These are phyloP conservation scores for Aspergillus nidulans DNA, from an alignment of 495 filamentous ascomycete species.

Conservation along the genomic window DNA sequence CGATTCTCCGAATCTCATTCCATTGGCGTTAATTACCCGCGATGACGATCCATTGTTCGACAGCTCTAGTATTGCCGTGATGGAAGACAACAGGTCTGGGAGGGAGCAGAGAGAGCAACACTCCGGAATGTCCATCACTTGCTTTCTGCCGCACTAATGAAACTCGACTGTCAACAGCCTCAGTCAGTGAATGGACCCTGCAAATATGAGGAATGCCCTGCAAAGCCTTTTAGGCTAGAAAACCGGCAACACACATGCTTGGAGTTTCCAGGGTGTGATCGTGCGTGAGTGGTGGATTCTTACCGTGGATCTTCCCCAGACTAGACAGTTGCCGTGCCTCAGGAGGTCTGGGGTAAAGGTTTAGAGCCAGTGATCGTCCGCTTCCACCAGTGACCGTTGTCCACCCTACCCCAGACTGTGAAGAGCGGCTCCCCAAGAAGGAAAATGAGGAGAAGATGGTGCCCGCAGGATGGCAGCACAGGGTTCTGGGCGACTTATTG, in stretches of 20 bases:
- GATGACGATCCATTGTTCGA: neutral
- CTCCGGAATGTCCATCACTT: neutral
- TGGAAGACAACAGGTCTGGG: neutral
- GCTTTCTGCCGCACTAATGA: neutral
- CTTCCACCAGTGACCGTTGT: slow-evolving; percentile 2
- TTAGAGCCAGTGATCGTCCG: neutral
- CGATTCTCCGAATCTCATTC: neutral
- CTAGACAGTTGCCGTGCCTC: neutral
- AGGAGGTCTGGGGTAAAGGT: neutral
- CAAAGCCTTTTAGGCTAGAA: neutral
- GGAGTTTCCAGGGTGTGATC: neutral
- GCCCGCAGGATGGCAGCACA: neutral
- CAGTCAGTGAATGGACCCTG: neutral
- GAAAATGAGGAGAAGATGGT: slow-evolving; percentile 3
- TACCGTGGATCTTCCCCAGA: slow-evolving; percentile 11
- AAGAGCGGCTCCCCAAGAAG: neutral
- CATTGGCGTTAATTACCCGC: neutral
- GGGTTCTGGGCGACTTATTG: neutral
- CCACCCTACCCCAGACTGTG: neutral
- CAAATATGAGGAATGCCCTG: neutral
- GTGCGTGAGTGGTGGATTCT: slow-evolving; percentile 10
- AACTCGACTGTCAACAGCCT: neutral
- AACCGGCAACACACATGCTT: neutral
- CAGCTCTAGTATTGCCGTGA: neutral
- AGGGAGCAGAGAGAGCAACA: neutral